phyloP scores from a whole-genome alignment of 192 early-diverging fungal genomes.

The Rhizoclosmatium sp. region DNA sequence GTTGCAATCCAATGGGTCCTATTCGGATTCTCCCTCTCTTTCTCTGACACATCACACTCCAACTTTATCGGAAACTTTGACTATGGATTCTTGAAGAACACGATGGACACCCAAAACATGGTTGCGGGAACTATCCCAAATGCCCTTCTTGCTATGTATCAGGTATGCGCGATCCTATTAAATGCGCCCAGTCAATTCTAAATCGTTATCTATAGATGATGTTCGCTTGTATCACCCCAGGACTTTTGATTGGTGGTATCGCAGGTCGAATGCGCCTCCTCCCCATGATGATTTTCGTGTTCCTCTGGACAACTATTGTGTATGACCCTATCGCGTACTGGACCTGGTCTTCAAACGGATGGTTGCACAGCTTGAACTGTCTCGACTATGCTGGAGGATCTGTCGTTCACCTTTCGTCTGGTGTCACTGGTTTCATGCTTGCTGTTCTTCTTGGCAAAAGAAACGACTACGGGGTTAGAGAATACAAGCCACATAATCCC shows the following conservation, averaged over 20 bases:
- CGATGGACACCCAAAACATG: slow-evolving; percentile 48
- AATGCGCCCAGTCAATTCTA: slow-evolving; percentile 75
- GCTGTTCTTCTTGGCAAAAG: slow-evolving; percentile 54
- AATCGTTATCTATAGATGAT: slow-evolving; percentile 80
- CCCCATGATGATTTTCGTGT: slow-evolving; percentile 87
- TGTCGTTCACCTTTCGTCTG: slow-evolving; percentile 14
- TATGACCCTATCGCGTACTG: slow-evolving; percentile 96
- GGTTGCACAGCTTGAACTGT: background rate
- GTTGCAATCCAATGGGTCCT: slow-evolving; percentile 81
- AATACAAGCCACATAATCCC: slow-evolving; percentile 62
- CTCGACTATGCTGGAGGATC: slow-evolving; percentile 27
- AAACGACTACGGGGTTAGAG: slow-evolving; percentile 17
- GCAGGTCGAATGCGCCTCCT: slow-evolving; percentile 86
- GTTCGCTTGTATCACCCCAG: slow-evolving; percentile 91
- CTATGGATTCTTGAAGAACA: slow-evolving; percentile 23
- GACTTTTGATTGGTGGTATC: slow-evolving; percentile 84
- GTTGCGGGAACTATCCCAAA: slow-evolving; percentile 70
- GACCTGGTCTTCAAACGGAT: slow-evolving; percentile 81
- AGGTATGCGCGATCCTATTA: slow-evolving; percentile 46
- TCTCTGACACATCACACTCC: slow-evolving; percentile 66
- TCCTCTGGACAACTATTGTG: slow-evolving; percentile 83
- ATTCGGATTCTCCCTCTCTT: slow-evolving; percentile 84
- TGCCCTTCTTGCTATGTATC: slow-evolving; percentile 72
- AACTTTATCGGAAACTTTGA: slow-evolving; percentile 39
- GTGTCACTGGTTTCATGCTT: slow-evolving; percentile 62